Conservation (phyloP, 768 basidiomycete genomes). For the Boletellus ananas region DNA sequence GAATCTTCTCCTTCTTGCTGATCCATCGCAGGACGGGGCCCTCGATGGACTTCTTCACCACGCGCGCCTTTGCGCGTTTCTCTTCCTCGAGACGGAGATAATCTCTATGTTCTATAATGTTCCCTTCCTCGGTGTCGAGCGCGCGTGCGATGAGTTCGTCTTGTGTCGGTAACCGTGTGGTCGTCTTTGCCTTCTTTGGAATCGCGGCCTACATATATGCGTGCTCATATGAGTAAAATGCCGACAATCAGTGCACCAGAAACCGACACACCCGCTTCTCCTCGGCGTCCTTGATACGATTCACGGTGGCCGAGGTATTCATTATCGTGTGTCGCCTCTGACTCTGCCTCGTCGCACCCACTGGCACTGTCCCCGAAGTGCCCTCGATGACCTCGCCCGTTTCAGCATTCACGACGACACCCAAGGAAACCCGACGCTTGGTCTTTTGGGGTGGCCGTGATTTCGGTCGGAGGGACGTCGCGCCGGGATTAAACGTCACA, state of each 20-base stretch:
- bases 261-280: constrained; percentile 49
- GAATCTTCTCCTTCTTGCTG: constrained; percentile 58
- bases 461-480: constrained; percentile 30
- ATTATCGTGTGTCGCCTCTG: constrained; percentile 65
- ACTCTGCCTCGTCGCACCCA: constrained; percentile 47
- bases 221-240: neutral
- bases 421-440: constrained; percentile 52
- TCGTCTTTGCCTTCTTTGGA: constrained; percentile 58
- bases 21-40: constrained; percentile 73
- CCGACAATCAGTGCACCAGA: neutral
- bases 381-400: constrained; percentile 54
- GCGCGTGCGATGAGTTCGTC: constrained; percentile 82
- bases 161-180: constrained; percentile 59
- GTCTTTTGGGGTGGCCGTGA: constrained; percentile 19
- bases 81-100: constrained; percentile 81
- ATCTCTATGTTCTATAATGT: constrained; percentile 71
- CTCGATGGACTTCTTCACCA: constrained; percentile 55
- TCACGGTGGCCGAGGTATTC: constrained; percentile 65
- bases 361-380: constrained; percentile 9
- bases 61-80: constrained; percentile 61
- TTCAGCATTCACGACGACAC: constrained; percentile 52
- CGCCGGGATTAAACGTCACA: constrained; percentile 63
- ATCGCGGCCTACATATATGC: constrained; percentile 43
- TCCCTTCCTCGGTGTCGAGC: constrained; percentile 83
- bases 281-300: constrained; percentile 59